Conservation (phyloP, 805 yeast genomes). For the Metschnikowia continentalis region DNA sequence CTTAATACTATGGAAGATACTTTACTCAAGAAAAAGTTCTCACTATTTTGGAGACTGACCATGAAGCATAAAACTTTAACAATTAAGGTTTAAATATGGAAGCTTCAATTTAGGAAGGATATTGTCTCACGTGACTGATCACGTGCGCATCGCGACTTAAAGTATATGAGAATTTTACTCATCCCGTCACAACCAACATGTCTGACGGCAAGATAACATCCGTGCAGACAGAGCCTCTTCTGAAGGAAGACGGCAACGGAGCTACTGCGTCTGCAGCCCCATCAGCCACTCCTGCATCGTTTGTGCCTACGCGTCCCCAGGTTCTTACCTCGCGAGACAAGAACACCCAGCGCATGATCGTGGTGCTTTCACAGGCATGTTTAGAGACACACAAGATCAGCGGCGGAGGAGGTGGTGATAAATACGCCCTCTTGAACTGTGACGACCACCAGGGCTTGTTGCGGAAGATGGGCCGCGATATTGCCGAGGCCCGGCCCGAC, state of each 20-base stretch:
- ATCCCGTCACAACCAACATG: conserved; percentile 1
- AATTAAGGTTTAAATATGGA: no score
- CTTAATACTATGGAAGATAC: no score
- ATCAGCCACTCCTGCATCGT: conserved; percentile 46
- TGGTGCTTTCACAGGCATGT: conserved; percentile 94
- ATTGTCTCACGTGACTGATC: background rate
- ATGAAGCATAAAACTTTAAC: no score
- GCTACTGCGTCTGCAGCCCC: conserved; percentile 1
- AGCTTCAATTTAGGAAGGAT: background rate
- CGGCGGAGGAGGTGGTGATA: conserved; percentile 69
- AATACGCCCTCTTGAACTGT: conserved; percentile 90
- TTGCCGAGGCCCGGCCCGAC: conserved; percentile 98
- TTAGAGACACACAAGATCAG: conserved; percentile 90
- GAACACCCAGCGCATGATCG: conserved; percentile 79
- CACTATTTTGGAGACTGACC: no score
- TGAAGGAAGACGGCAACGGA: background rate
- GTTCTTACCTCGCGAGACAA: conserved; percentile 82
- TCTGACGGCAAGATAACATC: conserved; percentile 2
- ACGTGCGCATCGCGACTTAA: conserved; percentile 1
- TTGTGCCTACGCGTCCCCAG: conserved; percentile 84
- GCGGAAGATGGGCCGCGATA: conserved; percentile 94
- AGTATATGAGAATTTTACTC: conserved; percentile 1
- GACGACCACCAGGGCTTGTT: conserved; percentile 97
- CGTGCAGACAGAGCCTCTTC: background rate
- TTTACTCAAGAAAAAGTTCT: no score